Evolutionary conservation across 257 asterid genomes (phyloP), one percentile per base, ranked within the genome.

Genomic region (Eustoma russellianum): DNA sequence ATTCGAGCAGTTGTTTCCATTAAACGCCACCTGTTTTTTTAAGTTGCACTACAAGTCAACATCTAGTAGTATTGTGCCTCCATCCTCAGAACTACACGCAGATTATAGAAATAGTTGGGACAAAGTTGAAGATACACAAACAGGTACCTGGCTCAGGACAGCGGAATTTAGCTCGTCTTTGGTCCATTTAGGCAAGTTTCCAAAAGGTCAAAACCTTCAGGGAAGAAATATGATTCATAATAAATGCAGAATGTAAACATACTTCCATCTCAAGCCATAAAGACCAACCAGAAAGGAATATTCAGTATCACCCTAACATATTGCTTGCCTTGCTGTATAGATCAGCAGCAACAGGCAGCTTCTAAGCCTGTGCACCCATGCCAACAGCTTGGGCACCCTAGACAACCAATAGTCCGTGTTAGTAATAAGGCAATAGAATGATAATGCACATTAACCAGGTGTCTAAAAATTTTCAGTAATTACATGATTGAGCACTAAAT

Each of bases 321-420:
- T 81, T 83, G 68, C 83, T 88, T 41, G 99, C 95, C 63, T 69
- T 78, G 74, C 69, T 73, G 83, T 83, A 88, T 57, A 92, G 57
- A 62, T 81, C 95, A 69, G 94, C 93, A 33, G 97, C 99, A 67
- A 91, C 95, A 50, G 94, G 93, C 52, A 92, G 91, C 60, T 81
- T 92, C 57, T 85, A 94, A 76, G 97, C 95, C 76, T 92, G 93
- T 64, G 68, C 53, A 7, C 99, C 97, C 97, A 92, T 92, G 69
- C 97, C 99, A 62, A 88, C 93, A 46, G 95, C 71, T 79, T 92
- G 99, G 13, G 99, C 99, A 60, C 99, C 99, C 97, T 91, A 76
- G 64, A 77, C 33, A 48, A 57, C 24, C 57, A 48, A 75, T 69
- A 35, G 8, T 46, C 47, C 54, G 9, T 70, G 9, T 70, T 17